These are phyloP conservation scores for Gremmenia infestans DNA, from an alignment of 2,329 filamentous ascomycete species.

Conservation along the genomic window DNA sequence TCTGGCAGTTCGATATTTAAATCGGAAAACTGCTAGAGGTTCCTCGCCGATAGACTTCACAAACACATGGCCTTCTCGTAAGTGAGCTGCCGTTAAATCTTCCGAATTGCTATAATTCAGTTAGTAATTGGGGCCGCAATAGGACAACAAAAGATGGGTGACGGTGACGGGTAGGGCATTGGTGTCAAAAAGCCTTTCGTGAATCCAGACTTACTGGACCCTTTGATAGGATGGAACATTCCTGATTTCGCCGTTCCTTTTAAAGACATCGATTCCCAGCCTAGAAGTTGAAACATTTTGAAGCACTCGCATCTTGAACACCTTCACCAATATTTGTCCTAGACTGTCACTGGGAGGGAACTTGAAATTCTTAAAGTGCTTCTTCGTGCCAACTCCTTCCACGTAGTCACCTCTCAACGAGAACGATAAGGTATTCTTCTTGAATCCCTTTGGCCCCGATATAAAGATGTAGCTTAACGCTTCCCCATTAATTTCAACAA, in stretches of 20 bases:
- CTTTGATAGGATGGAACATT: neutral
- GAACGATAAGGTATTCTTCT: neutral
- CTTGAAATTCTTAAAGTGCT: neutral
- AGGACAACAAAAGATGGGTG: too few relatives aligned
- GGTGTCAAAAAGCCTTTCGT: neutral
- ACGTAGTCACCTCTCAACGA: neutral
- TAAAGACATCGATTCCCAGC: neutral
- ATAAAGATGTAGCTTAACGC: neutral
- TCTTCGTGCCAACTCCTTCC: neutral
- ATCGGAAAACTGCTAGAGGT: slow-evolving; percentile 5
- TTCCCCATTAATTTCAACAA: neutral
- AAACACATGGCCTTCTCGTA: neutral
- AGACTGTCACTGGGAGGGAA: neutral
- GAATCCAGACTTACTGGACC: neutral
- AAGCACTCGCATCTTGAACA: neutral
- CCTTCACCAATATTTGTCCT: neutral
- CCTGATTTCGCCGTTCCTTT: neutral
- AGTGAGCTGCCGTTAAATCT: too few relatives aligned
- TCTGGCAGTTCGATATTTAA: slow-evolving; percentile 4
- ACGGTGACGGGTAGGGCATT: too few relatives aligned
- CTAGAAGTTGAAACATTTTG: neutral
- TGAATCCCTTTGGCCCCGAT: neutral
- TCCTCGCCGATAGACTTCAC: neutral
- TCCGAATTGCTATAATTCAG: too few relatives aligned
- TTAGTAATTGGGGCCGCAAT: too few relatives aligned